phyloP scores from a whole-genome alignment of 2,329 filamentous ascomycete genomes.

The Cladobotryum mycophilum region DNA sequence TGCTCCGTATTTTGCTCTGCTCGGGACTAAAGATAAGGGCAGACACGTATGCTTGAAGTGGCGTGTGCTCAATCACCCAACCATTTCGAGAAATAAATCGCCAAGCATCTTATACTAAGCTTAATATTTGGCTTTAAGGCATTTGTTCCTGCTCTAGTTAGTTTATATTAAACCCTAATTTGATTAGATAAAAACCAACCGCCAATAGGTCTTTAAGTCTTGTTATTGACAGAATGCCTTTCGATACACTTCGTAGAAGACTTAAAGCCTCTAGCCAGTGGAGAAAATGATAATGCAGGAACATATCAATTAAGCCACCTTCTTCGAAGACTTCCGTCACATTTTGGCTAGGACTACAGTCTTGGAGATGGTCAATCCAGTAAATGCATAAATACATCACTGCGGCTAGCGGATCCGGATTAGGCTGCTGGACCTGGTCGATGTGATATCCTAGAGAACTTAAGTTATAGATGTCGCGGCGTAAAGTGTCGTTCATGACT shows the following conservation, averaged over 20 bases:
- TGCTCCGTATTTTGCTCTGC: background rate
- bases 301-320: too few relatives aligned
- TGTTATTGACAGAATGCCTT: slow-evolving; percentile 13
- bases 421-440: slow-evolving; percentile 3
- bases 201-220: slow-evolving; percentile 5
- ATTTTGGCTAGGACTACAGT: too few relatives aligned
- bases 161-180: background rate
- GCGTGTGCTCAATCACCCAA: too few relatives aligned
- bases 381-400: slow-evolving; percentile 15
- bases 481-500: background rate
- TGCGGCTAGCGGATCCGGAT: slow-evolving; percentile 9
- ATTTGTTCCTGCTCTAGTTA: background rate
- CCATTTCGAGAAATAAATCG: too few relatives aligned
- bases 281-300: too few relatives aligned
- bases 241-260: slow-evolving; percentile 21
- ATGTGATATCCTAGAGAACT: background rate
- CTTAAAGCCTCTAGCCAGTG: too few relatives aligned
- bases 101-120: too few relatives aligned
- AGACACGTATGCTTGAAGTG: too few relatives aligned
- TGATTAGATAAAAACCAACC: background rate
- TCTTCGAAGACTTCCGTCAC: too few relatives aligned
- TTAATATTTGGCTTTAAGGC: background rate
- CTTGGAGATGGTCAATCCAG: too few relatives aligned
- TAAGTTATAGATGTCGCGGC: slow-evolving; percentile 22
- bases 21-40: too few relatives aligned